Percentiles rank a stretch among this genome's conserved stretches.
Evolutionary conservation across 2,329 filamentous ascomycete genomes (phyloP).

Genomic region (Fusarium heterosporum): DNA sequence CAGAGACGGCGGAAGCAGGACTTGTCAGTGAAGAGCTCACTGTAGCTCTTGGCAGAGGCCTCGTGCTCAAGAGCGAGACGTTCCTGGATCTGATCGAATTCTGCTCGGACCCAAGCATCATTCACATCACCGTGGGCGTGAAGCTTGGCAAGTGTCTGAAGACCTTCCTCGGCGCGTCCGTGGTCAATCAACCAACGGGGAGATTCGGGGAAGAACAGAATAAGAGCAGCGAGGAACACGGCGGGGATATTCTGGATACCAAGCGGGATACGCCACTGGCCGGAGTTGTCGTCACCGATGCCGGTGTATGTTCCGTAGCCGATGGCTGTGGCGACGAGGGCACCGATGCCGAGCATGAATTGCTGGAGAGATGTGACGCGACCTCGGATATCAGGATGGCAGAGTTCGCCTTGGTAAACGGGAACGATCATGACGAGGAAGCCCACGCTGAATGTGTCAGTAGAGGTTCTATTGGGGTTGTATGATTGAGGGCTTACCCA

Average conservation of each 20-base stretch:
- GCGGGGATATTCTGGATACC: slow-evolving; percentile 80
- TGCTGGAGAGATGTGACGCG: slow-evolving; percentile 73
- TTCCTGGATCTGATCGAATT: slow-evolving; percentile 78
- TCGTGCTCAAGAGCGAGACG: slow-evolving; percentile 73
- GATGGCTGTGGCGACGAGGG: slow-evolving; percentile 78
- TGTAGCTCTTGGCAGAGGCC: slow-evolving; percentile 72
- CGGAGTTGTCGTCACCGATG: slow-evolving; percentile 39
- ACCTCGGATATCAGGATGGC: slow-evolving; percentile 78
- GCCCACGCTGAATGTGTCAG: slow-evolving; percentile 34
- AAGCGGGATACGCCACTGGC: slow-evolving; percentile 58
- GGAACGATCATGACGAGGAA: slow-evolving; percentile 53
- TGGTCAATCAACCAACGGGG: slow-evolving; percentile 82
- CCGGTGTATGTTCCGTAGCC: slow-evolving; percentile 67
- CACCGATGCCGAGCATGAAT: slow-evolving; percentile 84
- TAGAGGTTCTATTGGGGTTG: background rate
- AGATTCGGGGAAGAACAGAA: slow-evolving; percentile 77
- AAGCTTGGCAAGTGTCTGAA: slow-evolving; percentile 73
- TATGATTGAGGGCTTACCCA: slow-evolving; percentile 43
- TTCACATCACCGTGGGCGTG: slow-evolving; percentile 74
- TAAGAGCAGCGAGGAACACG: slow-evolving; percentile 71
- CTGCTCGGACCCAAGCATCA: slow-evolving; percentile 76
- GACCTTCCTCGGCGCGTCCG: slow-evolving; percentile 69
- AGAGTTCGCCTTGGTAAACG: slow-evolving; percentile 81
- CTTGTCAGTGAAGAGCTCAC: slow-evolving; percentile 8
- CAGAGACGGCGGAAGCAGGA: slow-evolving; percentile 75